These are phyloP conservation scores for Ceratobasidium sp. DNA, from an alignment of 1,284 basidiomycete species.

Conservation along the genomic window DNA sequence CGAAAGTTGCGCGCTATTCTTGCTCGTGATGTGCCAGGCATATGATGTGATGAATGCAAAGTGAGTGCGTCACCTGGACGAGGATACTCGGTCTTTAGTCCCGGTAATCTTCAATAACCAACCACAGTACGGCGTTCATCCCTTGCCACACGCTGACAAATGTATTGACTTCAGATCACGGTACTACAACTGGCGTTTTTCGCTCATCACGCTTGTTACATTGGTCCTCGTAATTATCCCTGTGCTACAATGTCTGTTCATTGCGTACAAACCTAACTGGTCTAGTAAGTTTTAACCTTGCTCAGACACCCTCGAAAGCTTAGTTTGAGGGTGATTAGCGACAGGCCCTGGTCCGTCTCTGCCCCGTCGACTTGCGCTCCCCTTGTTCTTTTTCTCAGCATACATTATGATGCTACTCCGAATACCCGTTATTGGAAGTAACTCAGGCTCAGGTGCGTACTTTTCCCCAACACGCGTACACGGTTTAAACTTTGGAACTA, in stretches of 20 bases:
- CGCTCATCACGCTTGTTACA: slow-evolving; percentile 47
- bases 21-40: slow-evolving; percentile 48
- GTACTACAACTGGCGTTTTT: slow-evolving; percentile 48
- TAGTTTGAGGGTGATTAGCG: neutral
- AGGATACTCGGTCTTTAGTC: neutral
- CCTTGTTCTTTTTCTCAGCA: slow-evolving; percentile 37
- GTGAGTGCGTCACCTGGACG: slow-evolving; percentile 14
- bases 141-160: neutral
- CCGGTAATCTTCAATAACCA: neutral
- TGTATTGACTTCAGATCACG: slow-evolving; percentile 36
- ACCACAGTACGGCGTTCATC: neutral
- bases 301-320: slow-evolving; percentile 2
- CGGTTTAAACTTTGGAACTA: neutral
- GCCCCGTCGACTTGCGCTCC: slow-evolving; percentile 32
- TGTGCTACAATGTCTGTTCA: slow-evolving; percentile 47
- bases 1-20: slow-evolving; percentile 47
- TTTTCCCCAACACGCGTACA: neutral
- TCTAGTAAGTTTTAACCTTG: slow-evolving; percentile 12
- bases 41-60: slow-evolving; percentile 42
- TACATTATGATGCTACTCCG: slow-evolving; percentile 33
- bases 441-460: slow-evolving; percentile 13
- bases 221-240: slow-evolving; percentile 48
- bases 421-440: slow-evolving; percentile 26
- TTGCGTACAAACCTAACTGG: slow-evolving; percentile 46
- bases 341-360: slow-evolving; percentile 8